These are phyloP conservation scores for Staphylotrichum longicolle DNA, from an alignment of 495 filamentous ascomycete genomes.

Conservation along the genomic window DNA sequence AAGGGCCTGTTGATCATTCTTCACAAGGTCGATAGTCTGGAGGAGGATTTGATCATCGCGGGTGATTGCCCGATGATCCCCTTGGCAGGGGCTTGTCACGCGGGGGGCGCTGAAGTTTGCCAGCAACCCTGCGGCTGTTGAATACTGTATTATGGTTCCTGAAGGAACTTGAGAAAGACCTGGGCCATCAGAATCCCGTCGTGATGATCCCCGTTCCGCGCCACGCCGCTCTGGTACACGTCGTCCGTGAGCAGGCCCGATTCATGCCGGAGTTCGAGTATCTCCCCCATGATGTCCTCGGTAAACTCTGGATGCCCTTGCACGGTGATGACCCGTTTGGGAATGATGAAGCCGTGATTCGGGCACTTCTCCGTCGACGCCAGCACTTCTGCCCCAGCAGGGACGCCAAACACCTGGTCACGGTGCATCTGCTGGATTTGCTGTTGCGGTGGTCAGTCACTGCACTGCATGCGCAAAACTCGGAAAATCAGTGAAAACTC, in stretches of 20 bases:
- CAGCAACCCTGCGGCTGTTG: background rate
- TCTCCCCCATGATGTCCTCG: constrained; percentile 66
- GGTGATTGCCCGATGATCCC: background rate
- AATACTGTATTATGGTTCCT: constrained; percentile 40
- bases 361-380: constrained; percentile 64
- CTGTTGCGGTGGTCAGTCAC: constrained; percentile 39
- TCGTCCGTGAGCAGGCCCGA: constrained; percentile 65
- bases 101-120: background rate
- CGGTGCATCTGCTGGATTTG: constrained; percentile 87
- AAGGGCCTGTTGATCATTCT: background rate
- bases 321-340: constrained; percentile 66
- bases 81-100: background rate
- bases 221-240: constrained; percentile 62
- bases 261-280: constrained; percentile 59
- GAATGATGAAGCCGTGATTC: constrained; percentile 78
- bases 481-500: constrained; percentile 28
- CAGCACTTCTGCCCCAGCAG: constrained; percentile 59
- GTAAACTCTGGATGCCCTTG: constrained; percentile 94
- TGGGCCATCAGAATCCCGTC: constrained; percentile 70
- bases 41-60: background rate
- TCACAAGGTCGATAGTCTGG: background rate
- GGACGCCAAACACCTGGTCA: constrained; percentile 69
- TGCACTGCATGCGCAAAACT: background rate
- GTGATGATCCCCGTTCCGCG: constrained; percentile 61
- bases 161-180: constrained; percentile 72